Evolutionary conservation across 1,284 basidiomycete species (phyloP).

Genomic region (Ganoderma boninense): DNA sequence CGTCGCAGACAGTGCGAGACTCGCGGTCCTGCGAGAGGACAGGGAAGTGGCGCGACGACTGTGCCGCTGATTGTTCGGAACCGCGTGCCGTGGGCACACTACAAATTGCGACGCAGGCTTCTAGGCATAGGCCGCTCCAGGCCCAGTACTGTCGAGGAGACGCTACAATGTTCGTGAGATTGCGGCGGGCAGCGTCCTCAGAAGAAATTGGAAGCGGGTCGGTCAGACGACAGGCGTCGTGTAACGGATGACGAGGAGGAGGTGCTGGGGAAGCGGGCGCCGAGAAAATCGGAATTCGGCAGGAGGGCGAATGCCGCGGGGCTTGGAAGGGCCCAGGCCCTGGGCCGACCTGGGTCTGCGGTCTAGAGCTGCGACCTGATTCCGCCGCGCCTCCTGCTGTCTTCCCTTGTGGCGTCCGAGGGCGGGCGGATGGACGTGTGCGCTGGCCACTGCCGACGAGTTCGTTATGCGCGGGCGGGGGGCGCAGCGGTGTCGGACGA

Average conservation of each 20-base stretch:
- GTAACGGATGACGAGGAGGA: background rate
- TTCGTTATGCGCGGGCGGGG: constrained; percentile 5
- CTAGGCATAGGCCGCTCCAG: constrained; percentile 3
- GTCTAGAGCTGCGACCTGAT: background rate
- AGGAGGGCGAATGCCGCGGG: background rate
- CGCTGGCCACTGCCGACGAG: background rate
- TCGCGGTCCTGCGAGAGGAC: background rate
- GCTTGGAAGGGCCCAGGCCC: background rate
- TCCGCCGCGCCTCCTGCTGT: background rate
- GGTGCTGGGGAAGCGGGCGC: background rate
- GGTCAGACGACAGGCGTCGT: background rate
- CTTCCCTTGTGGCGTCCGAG: background rate
- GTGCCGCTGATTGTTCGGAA: background rate
- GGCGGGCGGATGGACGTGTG: background rate
- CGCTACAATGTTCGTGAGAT: background rate
- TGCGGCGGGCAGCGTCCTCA: background rate
- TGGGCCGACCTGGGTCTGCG: background rate
- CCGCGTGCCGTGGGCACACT: background rate
- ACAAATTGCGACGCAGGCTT: background rate
- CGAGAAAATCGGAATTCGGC: constrained; percentile 7
- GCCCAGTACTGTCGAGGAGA: background rate
- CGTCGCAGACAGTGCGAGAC: constrained; percentile 5
- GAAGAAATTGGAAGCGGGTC: background rate
- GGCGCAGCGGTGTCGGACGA: background rate
- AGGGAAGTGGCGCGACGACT: constrained; percentile 2